Percentiles rank a stretch among this genome's conserved stretches.
Evolutionary conservation across 2,329 filamentous ascomycete species (phyloP).

Genomic region (Beauveria asiatica): DNA sequence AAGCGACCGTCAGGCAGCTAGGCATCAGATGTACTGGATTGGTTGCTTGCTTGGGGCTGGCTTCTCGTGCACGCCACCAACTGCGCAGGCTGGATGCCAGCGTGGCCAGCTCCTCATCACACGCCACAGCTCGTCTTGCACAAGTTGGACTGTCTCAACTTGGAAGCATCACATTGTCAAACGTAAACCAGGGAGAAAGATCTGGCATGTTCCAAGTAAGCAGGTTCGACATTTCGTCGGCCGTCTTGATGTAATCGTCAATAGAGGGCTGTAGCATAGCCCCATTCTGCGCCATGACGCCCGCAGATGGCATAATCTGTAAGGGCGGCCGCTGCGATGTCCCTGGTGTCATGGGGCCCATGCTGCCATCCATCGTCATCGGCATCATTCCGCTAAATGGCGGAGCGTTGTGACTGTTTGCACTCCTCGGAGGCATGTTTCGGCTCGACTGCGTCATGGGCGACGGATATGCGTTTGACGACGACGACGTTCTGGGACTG

Average conservation of each 20-base stretch:
- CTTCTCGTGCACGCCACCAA: not conserved
- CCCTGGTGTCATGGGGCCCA: slow-evolving; percentile 1
- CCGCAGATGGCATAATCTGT: slow-evolving; percentile 13
- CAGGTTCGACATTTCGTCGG: slow-evolving; percentile 19
- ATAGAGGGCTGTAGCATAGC: slow-evolving; percentile 14
- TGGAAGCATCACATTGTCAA: slow-evolving; percentile 7
- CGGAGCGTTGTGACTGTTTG: not conserved
- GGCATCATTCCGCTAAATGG: slow-evolving; percentile 9
- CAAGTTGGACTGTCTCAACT: not conserved
- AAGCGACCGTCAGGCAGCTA: not conserved
- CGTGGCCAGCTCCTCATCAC: not conserved
- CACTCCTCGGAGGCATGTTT: not conserved
- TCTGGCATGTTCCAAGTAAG: slow-evolving; percentile 18
- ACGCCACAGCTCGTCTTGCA: not conserved
- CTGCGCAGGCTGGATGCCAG: not conserved
- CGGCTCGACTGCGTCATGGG: slow-evolving; percentile 14
- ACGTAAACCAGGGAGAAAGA: slow-evolving; percentile 13
- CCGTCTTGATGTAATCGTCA: slow-evolving; percentile 18
- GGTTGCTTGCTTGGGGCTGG: not conserved
- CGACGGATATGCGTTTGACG: slow-evolving; percentile 8
- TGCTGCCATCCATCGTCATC: slow-evolving; percentile 4
- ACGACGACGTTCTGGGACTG: slow-evolving; percentile 11
- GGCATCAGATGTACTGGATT: not conserved
- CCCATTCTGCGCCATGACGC: slow-evolving; percentile 13
- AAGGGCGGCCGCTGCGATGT: slow-evolving; percentile 10